Evolutionary conservation across 441 rosid species (phyloP).

Genomic region (Pelargonium myrrhifolium): DNA sequence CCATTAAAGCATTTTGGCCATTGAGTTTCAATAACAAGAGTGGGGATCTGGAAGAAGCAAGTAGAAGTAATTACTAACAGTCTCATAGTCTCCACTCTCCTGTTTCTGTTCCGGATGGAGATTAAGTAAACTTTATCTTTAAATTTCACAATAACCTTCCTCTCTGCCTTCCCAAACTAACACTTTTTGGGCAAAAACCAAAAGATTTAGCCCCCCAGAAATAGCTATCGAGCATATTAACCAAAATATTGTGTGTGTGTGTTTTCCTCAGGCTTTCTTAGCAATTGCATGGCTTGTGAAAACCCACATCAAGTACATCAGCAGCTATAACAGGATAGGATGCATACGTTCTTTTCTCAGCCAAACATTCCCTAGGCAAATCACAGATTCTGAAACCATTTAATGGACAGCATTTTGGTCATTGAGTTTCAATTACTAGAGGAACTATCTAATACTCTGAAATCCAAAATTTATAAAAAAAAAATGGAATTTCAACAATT

Average conservation of each 20-base stretch:
- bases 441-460: neutral
- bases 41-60: no score
- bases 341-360: neutral
- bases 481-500: neutral
- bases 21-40: no score
- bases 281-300: neutral
- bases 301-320: neutral
- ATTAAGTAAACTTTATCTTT: no score
- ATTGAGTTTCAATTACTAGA: no score
- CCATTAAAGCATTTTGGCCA: no score
- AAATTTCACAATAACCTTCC: no score
- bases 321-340: neutral
- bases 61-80: no score
- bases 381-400: neutral
- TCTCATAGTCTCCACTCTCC: no score
- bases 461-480: neutral
- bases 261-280: neutral
- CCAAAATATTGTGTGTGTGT: neutral
- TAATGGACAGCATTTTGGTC: no score
- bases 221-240: neutral
- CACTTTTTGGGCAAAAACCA: neutral
- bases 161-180: no score
- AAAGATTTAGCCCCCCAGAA: neutral
- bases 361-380: neutral
- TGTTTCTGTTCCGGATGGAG: no score